phyloP scores from a whole-genome alignment of 1,139 yeast genomes.

The Dujonia santamariae region DNA sequence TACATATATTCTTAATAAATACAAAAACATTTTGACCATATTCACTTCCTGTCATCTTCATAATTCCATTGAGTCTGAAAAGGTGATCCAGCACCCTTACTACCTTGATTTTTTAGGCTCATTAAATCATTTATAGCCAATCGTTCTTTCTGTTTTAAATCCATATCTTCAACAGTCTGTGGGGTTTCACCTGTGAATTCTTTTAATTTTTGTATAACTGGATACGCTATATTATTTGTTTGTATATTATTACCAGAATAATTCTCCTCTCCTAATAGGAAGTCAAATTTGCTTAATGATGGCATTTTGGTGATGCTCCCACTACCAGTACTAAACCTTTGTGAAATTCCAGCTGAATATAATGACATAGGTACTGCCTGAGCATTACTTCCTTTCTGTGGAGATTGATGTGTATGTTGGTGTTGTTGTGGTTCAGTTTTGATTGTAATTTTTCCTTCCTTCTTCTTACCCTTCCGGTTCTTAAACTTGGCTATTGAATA shows the following conservation, averaged over 20 bases:
- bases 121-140: constrained; percentile 36
- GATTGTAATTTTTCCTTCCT: background rate
- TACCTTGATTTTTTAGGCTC: constrained; percentile 15
- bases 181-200: constrained; percentile 4
- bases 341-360: constrained; percentile 1
- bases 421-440: background rate
- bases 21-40: too few species aligned
- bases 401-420: background rate
- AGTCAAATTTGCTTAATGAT: constrained; percentile 28
- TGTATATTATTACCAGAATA: constrained; percentile 17
- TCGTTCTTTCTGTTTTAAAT: constrained; percentile 32
- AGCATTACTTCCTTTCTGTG: background rate
- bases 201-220: constrained; percentile 4
- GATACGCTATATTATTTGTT: background rate
- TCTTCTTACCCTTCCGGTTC: constrained; percentile 1
- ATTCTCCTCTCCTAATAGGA: constrained; percentile 26
- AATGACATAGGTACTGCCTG: background rate
- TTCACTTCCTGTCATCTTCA: constrained; percentile 4
- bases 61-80: constrained; percentile 6
- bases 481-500: constrained; percentile 9
- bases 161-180: constrained; percentile 14
- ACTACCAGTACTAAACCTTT: background rate
- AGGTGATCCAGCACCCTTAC: constrained; percentile 5
- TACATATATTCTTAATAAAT: too few species aligned
- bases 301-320: constrained; percentile 21